phyloP scores from a whole-genome alignment of 768 basidiomycete genomes.

The Lenzites betulinus region DNA sequence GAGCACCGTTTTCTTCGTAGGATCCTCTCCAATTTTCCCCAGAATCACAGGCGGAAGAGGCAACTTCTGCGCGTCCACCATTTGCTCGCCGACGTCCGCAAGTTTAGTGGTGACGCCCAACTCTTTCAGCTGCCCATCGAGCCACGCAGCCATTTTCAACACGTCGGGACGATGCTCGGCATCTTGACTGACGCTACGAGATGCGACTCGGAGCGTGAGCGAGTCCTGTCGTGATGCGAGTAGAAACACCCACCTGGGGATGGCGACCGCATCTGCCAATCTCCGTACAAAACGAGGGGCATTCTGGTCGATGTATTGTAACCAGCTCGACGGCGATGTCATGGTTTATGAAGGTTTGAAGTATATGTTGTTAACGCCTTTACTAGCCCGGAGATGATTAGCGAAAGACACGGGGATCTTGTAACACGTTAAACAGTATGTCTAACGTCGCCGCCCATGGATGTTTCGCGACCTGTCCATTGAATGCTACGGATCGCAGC shows the following conservation, averaged over 20 bases:
- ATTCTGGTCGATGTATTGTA: slow-evolving; percentile 65
- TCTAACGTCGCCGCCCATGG: too few relatives aligned
- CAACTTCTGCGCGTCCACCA: slow-evolving; percentile 68
- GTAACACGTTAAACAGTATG: too few relatives aligned
- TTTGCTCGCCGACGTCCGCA: slow-evolving; percentile 76
- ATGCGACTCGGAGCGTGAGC: too few relatives aligned
- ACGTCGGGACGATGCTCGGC: slow-evolving; percentile 73
- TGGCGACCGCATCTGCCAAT: slow-evolving; percentile 79
- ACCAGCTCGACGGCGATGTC: slow-evolving; percentile 38
- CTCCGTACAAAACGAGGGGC: slow-evolving; percentile 75
- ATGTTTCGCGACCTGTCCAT: too few relatives aligned
- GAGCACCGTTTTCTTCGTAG: slow-evolving; percentile 89
- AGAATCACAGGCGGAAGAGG: slow-evolving; percentile 83
- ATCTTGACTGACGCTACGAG: slow-evolving; percentile 64
- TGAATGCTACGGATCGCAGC: too few relatives aligned
- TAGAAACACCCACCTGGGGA: slow-evolving; percentile 59
- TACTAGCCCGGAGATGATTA: too few relatives aligned
- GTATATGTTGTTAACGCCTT: background rate
- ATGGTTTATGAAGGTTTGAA: slow-evolving; percentile 25
- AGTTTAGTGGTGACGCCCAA: slow-evolving; percentile 78
- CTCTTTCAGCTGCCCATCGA: slow-evolving; percentile 69
- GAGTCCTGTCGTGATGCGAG: background rate
- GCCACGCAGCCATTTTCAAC: slow-evolving; percentile 83
- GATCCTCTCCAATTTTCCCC: slow-evolving; percentile 79
- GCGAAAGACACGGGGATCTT: too few relatives aligned